These are phyloP conservation scores for Monosporascus ibericus DNA, from an alignment of 2,329 filamentous ascomycete genomes.

Conservation along the genomic window DNA sequence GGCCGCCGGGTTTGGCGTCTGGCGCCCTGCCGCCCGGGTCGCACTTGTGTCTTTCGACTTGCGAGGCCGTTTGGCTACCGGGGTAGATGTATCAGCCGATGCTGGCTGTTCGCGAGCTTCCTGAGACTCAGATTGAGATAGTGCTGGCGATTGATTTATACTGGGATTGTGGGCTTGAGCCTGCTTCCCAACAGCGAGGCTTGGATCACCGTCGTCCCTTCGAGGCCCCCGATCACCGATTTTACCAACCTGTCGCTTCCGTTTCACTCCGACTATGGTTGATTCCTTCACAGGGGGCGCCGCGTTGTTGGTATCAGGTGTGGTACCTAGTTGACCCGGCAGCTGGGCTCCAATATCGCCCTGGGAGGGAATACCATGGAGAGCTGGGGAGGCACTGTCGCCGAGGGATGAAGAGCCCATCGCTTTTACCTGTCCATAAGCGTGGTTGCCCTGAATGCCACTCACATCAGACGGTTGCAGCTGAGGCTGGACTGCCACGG, in stretches of 20 bases:
- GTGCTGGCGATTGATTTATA: slow-evolving; percentile 8
- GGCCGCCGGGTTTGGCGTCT: slow-evolving; percentile 15
- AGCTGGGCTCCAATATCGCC: slow-evolving; percentile 14
- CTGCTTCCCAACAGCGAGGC: slow-evolving; percentile 9
- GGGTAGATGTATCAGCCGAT: slow-evolving; percentile 8
- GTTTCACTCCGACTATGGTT: slow-evolving; percentile 25
- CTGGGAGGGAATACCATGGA: slow-evolving; percentile 10
- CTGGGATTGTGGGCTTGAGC: slow-evolving; percentile 5
- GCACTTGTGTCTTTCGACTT: slow-evolving; percentile 23
- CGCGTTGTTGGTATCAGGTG: slow-evolving; percentile 7
- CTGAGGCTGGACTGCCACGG: slow-evolving; percentile 9
- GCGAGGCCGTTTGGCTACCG: slow-evolving; percentile 22
- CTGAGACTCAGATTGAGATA: slow-evolving; percentile 13
- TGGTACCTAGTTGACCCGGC: slow-evolving; percentile 4
- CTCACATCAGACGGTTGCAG: slow-evolving; percentile 7
- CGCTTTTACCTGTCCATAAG: slow-evolving; percentile 6
- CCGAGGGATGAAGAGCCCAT: slow-evolving; percentile 8
- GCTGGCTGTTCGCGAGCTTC: slow-evolving; percentile 13
- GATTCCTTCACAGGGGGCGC: slow-evolving; percentile 23
- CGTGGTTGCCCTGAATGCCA: slow-evolving; percentile 5
- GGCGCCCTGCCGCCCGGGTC: slow-evolving; percentile 15
- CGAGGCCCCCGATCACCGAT: slow-evolving; percentile 5
- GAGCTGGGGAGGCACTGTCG: slow-evolving; percentile 6
- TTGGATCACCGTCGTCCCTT: slow-evolving; percentile 6
- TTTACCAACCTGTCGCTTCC: slow-evolving; percentile 23